Evolutionary conservation across 192 early-diverging fungal species (phyloP).

Genomic region (Blastocladiella britannica): DNA sequence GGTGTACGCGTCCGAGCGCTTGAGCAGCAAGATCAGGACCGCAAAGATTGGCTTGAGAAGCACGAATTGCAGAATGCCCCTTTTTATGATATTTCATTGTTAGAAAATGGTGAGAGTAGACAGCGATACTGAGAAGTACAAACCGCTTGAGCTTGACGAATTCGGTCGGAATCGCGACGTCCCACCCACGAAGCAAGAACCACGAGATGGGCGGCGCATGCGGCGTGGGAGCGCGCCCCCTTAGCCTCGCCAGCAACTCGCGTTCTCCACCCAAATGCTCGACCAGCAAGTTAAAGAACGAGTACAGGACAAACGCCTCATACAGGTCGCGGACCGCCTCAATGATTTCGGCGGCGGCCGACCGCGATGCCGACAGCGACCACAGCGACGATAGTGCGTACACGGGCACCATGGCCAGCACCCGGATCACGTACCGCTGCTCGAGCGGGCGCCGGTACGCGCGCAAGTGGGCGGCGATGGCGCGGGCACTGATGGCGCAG

Average conservation of each 20-base stretch:
- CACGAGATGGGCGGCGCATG: conserved; percentile 64
- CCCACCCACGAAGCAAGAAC: conserved; percentile 13
- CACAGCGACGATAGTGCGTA: conserved; percentile 68
- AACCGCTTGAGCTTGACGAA: conserved; percentile 62
- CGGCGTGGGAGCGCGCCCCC: conserved; percentile 48
- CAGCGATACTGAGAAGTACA: too few species aligned
- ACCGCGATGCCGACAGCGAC: conserved; percentile 49
- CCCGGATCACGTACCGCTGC: conserved; percentile 48
- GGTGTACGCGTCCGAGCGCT: conserved; percentile 45
- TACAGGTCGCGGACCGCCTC: conserved; percentile 83
- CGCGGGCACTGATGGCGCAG: conserved; percentile 7
- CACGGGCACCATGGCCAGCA: conserved; percentile 57
- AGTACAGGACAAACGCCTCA: conserved; percentile 90
- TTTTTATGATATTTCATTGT: too few species aligned
- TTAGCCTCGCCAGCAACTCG: conserved; percentile 53
- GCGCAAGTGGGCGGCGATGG: conserved; percentile 20
- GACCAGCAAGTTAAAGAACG: conserved; percentile 72
- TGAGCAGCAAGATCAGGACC: conserved; percentile 56
- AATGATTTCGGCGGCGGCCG: conserved; percentile 56
- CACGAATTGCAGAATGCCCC: conserved; percentile 84
- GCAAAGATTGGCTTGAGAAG: conserved; percentile 67
- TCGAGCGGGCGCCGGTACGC: conserved; percentile 26
- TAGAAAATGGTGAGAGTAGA: too few species aligned
- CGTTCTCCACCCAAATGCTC: conserved; percentile 80
- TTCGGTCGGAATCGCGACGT: conserved; percentile 62